Base-by-base conservation (phyloP, 495 filamentous ascomycete genomes). In the Glutinoglossum americanum region DNA sequence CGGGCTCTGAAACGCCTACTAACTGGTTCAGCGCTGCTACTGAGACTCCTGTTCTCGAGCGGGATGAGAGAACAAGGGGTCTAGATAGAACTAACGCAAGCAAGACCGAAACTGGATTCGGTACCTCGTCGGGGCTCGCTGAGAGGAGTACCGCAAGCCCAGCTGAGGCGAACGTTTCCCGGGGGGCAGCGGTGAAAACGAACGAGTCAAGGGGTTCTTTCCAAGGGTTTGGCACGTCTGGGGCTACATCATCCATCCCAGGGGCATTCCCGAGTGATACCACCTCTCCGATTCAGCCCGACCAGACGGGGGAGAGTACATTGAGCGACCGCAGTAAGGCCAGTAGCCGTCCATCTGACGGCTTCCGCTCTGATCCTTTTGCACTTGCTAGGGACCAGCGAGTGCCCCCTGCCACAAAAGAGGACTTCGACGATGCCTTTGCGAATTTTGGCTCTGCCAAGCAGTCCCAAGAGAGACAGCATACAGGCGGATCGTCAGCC, bases 371-470 rank as follows among this genome's bases (percentile, higher is more conserved):
- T 33, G 78, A 80, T 67, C 80, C 68, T 63, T 88, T 77, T 70
- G 75, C 62, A 37, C 23, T 62, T 39, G 65, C 73, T 60, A 64
- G 70, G 67, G 68, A 79, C 63, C 69, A 77, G 67, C 68, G 78
- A 69, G 76, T 75, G 10, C 63, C 63, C 63, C 63, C 70, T 21
- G 75, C 74, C 19, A 70, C 74, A 37, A 89, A 89, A 62, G 79
- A 84, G 44, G 84, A 85, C 61, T 87, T 88, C 57, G 84, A 89
- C 66, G 76, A 77, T 53, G 83, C 85, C 5, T 86, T 86, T 67
- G 78, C 75, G 28, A 76, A 75, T 57, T 82, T 84, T 63, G 73
- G 72, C 30, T 70, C 56, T 55, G 26, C 37, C 8, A 67, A 65
- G 25, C 69, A 73, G 41, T 62, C 64, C 33, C 64, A 72, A 62